Conservation (phyloP, 2,329 filamentous ascomycete genomes). For the Aspergillus oerlinghausenensis region DNA sequence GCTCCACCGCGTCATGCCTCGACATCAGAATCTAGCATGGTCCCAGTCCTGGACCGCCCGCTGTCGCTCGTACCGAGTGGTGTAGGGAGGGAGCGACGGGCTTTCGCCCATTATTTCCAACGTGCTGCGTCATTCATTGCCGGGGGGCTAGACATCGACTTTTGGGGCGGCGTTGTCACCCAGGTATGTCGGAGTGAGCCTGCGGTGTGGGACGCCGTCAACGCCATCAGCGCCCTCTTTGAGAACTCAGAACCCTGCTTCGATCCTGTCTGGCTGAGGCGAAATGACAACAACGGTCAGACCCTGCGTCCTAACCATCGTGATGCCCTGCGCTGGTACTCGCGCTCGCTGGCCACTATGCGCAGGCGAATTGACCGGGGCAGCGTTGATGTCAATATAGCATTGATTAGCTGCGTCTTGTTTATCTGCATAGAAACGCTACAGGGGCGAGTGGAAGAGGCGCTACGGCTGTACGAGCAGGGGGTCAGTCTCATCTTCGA, state of each 20-base stretch:
- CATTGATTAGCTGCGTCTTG: constrained; percentile 28
- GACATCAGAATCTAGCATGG: neutral
- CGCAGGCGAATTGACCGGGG: constrained; percentile 22
- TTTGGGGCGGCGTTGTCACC: constrained; percentile 31
- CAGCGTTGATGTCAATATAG: constrained; percentile 22
- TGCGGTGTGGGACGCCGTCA: constrained; percentile 34
- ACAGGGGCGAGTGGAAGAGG: constrained; percentile 21
- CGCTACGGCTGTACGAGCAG: constrained; percentile 26
- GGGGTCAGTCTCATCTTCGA: constrained; percentile 23
- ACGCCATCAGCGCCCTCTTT: constrained; percentile 32
- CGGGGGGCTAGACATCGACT: constrained; percentile 28
- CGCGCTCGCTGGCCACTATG: constrained; percentile 25
- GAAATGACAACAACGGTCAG: neutral
- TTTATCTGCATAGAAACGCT: constrained; percentile 32
- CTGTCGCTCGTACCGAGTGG: constrained; percentile 18
- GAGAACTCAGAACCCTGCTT: constrained; percentile 21
- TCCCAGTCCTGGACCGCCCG: constrained; percentile 2
- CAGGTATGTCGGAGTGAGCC: constrained; percentile 30
- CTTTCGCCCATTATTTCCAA: constrained; percentile 35
- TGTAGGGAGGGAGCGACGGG: constrained; percentile 28
- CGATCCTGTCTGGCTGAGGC: constrained; percentile 4
- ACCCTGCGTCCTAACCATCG: constrained; percentile 16
- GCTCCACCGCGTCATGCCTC: neutral
- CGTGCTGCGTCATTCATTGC: constrained; percentile 25
- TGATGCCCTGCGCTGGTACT: constrained; percentile 29